These are phyloP conservation scores for Elaeis oleifera DNA, from an alignment of 202 grass and related monocot genomes.

Conservation along the genomic window DNA sequence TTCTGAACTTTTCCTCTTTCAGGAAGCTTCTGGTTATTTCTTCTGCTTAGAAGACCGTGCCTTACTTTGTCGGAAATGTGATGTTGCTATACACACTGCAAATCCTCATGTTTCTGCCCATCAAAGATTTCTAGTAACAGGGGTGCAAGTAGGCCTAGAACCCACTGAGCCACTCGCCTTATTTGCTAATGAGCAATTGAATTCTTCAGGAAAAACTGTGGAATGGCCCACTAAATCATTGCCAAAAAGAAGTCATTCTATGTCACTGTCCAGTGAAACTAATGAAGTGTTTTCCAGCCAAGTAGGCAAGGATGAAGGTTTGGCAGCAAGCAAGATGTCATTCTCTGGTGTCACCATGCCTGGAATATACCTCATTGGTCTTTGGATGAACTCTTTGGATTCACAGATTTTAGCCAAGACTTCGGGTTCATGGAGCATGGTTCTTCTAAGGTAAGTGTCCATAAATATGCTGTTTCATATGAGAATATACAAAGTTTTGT, in stretches of 20 bases:
- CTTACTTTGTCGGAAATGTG: conserved; percentile 83
- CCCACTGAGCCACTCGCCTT: conserved; percentile 46
- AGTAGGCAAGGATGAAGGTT: conserved; percentile 27
- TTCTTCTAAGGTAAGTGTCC: conserved; percentile 66
- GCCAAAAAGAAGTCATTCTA: conserved; percentile 6
- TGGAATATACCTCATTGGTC: conserved; percentile 53
- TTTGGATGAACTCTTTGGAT: conserved; percentile 64
- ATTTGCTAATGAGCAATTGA: conserved; percentile 25
- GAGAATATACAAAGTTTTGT: too few relatives aligned
- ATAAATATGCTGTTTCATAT: not conserved
- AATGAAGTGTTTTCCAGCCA: conserved; percentile 28
- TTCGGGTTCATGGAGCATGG: conserved; percentile 58
- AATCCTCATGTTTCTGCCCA: conserved; percentile 81
- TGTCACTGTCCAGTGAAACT: conserved; percentile 20
- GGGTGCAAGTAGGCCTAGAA: conserved; percentile 95
- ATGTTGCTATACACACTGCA: conserved; percentile 79
- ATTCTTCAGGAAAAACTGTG: conserved; percentile 6
- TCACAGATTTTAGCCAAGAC: conserved; percentile 43
- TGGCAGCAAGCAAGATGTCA: conserved; percentile 24
- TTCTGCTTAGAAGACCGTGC: conserved; percentile 95
- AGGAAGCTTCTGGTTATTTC: conserved; percentile 94
- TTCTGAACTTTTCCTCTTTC: conserved; percentile 3
- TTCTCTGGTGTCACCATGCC: conserved; percentile 33
- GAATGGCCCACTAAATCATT: conserved; percentile 21
- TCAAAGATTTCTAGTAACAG: conserved; percentile 90